phyloP scores from a whole-genome alignment of 768 basidiomycete genomes.

The Boletus rufocinnamomeus region DNA sequence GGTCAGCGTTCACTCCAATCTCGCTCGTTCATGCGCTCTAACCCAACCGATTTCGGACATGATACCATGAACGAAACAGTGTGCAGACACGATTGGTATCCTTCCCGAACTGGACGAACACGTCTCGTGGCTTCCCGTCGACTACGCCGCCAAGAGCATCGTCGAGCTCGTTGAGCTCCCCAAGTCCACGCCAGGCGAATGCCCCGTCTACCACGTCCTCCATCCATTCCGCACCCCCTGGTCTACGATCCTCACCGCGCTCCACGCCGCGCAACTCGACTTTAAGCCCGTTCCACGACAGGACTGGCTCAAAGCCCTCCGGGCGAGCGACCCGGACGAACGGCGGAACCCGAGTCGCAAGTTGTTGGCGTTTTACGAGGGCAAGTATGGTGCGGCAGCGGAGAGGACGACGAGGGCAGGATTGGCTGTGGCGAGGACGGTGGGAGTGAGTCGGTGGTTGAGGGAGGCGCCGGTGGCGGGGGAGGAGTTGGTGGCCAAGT shows the following conservation, averaged over 20 bases:
- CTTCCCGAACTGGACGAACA: slow-evolving; percentile 36
- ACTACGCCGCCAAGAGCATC: slow-evolving; percentile 50
- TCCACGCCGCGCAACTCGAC: slow-evolving; percentile 39
- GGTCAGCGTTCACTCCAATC: slow-evolving; percentile 17
- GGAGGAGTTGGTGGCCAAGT: slow-evolving; percentile 40
- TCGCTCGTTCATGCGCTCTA: too few species aligned
- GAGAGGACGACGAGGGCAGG: slow-evolving; percentile 8
- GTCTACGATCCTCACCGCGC: slow-evolving; percentile 41
- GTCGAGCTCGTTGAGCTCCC: slow-evolving; percentile 41
- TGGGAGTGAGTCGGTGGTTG: slow-evolving; percentile 20
- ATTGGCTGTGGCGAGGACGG: slow-evolving; percentile 12
- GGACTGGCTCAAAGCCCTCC: slow-evolving; percentile 28
- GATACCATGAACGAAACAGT: slow-evolving; percentile 21
- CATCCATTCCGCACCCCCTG: slow-evolving; percentile 31
- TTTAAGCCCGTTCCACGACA: slow-evolving; percentile 22
- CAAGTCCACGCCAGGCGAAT: neutral
- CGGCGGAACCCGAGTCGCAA: slow-evolving; percentile 29
- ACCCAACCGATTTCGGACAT: too few species aligned
- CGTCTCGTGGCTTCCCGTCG: slow-evolving; percentile 52
- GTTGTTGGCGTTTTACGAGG: slow-evolving; percentile 27
- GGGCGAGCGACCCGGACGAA: slow-evolving; percentile 26
- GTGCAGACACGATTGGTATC: slow-evolving; percentile 42
- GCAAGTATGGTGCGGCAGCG: slow-evolving; percentile 24
- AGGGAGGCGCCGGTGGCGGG: slow-evolving; percentile 16
- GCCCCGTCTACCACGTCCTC: slow-evolving; percentile 28